These are phyloP conservation scores for Ajuga chamaepitys DNA, from an alignment of 257 asterid species.

Conservation along the genomic window DNA sequence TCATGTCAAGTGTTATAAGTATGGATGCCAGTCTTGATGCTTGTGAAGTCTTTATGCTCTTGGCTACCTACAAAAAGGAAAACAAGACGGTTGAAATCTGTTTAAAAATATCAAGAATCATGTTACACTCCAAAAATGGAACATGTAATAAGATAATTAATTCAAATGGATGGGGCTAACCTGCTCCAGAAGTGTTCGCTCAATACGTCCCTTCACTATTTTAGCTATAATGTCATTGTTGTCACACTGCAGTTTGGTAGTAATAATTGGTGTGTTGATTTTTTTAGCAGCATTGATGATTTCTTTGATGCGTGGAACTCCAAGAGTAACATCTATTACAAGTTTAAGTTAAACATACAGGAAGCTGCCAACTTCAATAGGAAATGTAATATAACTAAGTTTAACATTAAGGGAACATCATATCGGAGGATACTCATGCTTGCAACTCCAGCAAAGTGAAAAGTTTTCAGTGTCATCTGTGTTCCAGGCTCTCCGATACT, in stretches of 20 bases:
- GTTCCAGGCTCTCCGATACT: conserved; percentile 99
- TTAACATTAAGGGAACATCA: conserved; percentile 10
- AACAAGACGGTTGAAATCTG: conserved; percentile 10
- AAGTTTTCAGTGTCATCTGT: conserved; percentile 96
- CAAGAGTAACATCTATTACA: conserved; percentile 85
- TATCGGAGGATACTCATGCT: conserved; percentile 96
- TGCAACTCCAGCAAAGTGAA: conserved; percentile 99
- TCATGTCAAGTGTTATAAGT: conserved; percentile 66
- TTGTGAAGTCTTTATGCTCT: conserved; percentile 64
- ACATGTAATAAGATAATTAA: not conserved
- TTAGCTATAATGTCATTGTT: conserved; percentile 40
- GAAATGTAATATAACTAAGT: conserved; percentile 2
- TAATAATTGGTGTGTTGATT: conserved; percentile 83
- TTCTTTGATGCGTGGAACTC: conserved; percentile 92
- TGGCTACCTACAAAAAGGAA: conserved; percentile 54
- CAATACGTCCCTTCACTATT: conserved; percentile 73
- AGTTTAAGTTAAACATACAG: conserved; percentile 36
- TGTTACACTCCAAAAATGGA: not conserved
- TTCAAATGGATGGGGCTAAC: conserved; percentile 29
- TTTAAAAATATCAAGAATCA: not conserved
- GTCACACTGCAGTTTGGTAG: conserved; percentile 46
- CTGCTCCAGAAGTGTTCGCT: conserved; percentile 80
- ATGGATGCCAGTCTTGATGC: conserved; percentile 58
- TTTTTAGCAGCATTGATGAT: conserved; percentile 76
- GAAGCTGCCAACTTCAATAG: conserved; percentile 10